A percentile compares a stretch with the other conserved stretches of the same genome.
These are phyloP conservation scores for Pezicula carpinea DNA, from an alignment of 2,329 filamentous ascomycete species.

Conservation along the genomic window DNA sequence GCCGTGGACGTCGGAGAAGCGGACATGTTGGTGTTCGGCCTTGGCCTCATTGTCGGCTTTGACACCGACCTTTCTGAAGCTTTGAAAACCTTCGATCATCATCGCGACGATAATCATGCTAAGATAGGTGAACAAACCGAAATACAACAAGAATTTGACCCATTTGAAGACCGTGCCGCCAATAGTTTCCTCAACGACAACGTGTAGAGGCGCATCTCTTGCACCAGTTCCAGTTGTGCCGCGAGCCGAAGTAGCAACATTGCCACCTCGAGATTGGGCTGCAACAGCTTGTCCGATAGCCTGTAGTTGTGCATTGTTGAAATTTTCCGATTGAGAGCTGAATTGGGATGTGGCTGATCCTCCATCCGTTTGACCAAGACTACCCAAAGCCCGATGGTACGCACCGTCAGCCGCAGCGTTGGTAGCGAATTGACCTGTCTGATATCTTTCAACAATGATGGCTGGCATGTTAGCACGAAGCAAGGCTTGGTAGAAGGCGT, in stretches of 20 bases:
- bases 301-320: conserved; percentile 63
- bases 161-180: conserved; percentile 80
- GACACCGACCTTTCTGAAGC: conserved; percentile 73
- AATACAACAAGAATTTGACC: conserved; percentile 80
- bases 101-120: conserved; percentile 76
- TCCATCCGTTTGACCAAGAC: conserved; percentile 43
- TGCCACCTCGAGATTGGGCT: conserved; percentile 63
- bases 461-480: conserved; percentile 90
- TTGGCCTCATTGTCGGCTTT: conserved; percentile 76
- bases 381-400: conserved; percentile 71
- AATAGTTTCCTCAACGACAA: conserved; percentile 88
- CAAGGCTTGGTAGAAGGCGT: conserved; percentile 88
- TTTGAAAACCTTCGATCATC: conserved; percentile 73
- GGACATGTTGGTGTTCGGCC: conserved; percentile 84
- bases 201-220: conserved; percentile 85
- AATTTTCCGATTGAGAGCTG: conserved; percentile 29
- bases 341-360: conserved; percentile 16
- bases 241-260: conserved; percentile 44
- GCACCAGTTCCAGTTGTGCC: conserved; percentile 54
- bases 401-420: conserved; percentile 73
- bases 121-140: conserved; percentile 74
- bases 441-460: conserved; percentile 86
- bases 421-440: conserved; percentile 77
- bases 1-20: conserved; percentile 91
- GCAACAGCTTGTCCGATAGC: conserved; percentile 79